Conservation (phyloP, 2,329 filamentous ascomycete species). For the Claviceps digitariae region DNA sequence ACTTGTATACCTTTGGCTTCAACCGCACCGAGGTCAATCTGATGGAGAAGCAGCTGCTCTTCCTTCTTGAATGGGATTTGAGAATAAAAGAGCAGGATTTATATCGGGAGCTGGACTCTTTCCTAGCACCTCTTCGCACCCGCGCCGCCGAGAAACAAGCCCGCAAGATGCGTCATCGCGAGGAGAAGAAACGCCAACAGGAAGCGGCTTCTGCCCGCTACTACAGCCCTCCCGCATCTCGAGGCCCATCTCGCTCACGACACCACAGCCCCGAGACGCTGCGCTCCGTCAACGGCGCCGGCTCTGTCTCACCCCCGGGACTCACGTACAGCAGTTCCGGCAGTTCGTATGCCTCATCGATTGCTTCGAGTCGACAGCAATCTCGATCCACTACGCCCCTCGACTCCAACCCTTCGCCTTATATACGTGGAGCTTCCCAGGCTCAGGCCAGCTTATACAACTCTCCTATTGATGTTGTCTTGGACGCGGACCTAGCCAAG, state of each 20-base stretch:
- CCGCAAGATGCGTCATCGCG: conserved; percentile 35
- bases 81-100: conserved; percentile 76
- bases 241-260: conserved; percentile 28
- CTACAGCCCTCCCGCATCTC: conserved; percentile 33
- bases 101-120: conserved; percentile 73
- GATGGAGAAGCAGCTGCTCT: conserved; percentile 98
- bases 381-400: conserved; percentile 40
- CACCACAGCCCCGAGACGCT: conserved; percentile 26
- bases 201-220: conserved; percentile 25
- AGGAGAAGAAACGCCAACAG: conserved; percentile 29
- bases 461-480: conserved; percentile 33
- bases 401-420: conserved; percentile 30
- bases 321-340: conserved; percentile 36
- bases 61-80: conserved; percentile 88
- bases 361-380: conserved; percentile 33
- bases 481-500: conserved; percentile 27
- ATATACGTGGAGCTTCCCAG: conserved; percentile 21
- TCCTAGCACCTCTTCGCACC: conserved; percentile 71
- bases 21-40: conserved; percentile 92
- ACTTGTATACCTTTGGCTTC: conserved; percentile 65
- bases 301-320: conserved; percentile 28
- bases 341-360: conserved; percentile 35
- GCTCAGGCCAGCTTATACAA: conserved; percentile 31
- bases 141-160: conserved; percentile 38
- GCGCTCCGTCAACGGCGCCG: conserved; percentile 24